A percentile compares a stretch with the other conserved stretches of the same genome.
phyloP scores from a whole-genome alignment of 805 yeast genomes.

The Saturnispora ahearnii region DNA sequence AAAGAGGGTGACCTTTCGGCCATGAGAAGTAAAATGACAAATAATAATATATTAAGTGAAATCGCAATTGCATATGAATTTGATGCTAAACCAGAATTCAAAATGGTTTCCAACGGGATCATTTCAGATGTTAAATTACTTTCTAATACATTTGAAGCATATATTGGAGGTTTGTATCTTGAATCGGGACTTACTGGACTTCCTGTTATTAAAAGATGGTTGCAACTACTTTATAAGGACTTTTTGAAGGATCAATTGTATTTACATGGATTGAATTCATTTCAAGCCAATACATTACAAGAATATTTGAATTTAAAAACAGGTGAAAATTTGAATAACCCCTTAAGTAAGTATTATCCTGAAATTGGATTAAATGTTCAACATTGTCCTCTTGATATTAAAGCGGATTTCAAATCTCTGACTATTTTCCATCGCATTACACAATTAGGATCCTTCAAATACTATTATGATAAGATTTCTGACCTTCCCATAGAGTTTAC shows the following conservation, averaged over 20 bases:
- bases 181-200: not conserved
- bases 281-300: not conserved
- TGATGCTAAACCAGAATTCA: not conserved
- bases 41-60: conserved; percentile 1
- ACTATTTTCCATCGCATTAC: not conserved
- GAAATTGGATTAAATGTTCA: not conserved
- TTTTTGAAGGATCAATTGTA: not conserved
- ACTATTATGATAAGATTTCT: not conserved
- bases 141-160: conserved; percentile 7
- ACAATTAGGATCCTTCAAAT: not conserved
- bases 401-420: not conserved
- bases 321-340: not conserved
- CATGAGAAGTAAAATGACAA: not conserved
- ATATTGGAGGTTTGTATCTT: conserved; percentile 3
- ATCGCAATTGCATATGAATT: conserved; percentile 4
- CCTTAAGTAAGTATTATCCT: not conserved
- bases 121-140: not conserved
- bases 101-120: not conserved
- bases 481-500: not conserved
- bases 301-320: not conserved
- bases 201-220: not conserved
- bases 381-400: not conserved
- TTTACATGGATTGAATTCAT: not conserved
- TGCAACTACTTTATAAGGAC: not conserved
- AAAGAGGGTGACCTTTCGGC: conserved; percentile 3